A percentile compares a stretch with the other conserved stretches of the same genome.
Evolutionary conservation across 176 grass and related monocot genomes (phyloP).

Genomic region (Eragrostis curvula): DNA sequence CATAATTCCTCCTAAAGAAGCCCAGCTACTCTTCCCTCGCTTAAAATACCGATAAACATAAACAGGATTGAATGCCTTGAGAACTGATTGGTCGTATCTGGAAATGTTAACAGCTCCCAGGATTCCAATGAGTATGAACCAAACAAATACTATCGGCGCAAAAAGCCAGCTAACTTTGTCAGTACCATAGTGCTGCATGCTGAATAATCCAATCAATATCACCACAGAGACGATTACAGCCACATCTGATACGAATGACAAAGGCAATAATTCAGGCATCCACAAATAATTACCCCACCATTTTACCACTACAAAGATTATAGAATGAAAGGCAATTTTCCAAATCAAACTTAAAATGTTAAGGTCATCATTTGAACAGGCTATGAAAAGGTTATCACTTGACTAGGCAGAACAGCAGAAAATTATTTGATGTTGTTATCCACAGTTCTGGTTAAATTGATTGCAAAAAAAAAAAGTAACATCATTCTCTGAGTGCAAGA

Average conservation of each 20-base stretch:
- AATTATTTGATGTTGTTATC: not conserved
- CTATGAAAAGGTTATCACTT: not conserved
- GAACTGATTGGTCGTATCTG: conserved; percentile 70
- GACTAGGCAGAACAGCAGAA: not conserved
- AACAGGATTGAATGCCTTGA: conserved; percentile 78
- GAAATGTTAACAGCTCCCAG: conserved; percentile 75
- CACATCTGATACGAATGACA: conserved; percentile 57
- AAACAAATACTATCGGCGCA: conserved; percentile 80
- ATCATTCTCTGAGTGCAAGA: conserved; percentile 5
- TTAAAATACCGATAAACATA: conserved; percentile 75
- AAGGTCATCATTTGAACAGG: not conserved
- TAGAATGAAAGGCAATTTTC: not conserved
- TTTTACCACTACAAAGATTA: not conserved
- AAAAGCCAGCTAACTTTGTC: conserved; percentile 88
- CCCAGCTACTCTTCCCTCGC: conserved; percentile 61
- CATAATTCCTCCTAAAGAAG: conserved; percentile 89
- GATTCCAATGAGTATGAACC: conserved; percentile 84
- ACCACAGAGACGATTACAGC: conserved; percentile 62
- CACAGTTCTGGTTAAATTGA: conserved; percentile 1
- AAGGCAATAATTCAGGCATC: conserved; percentile 1
- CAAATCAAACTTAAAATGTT: not conserved
- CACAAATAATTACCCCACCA: conserved; percentile 4
- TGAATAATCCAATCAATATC: conserved; percentile 86
- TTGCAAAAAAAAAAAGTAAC: not conserved
- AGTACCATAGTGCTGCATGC: conserved; percentile 89